Conservation (phyloP, 768 basidiomycete species). For the Pulveroboletus sp. region DNA sequence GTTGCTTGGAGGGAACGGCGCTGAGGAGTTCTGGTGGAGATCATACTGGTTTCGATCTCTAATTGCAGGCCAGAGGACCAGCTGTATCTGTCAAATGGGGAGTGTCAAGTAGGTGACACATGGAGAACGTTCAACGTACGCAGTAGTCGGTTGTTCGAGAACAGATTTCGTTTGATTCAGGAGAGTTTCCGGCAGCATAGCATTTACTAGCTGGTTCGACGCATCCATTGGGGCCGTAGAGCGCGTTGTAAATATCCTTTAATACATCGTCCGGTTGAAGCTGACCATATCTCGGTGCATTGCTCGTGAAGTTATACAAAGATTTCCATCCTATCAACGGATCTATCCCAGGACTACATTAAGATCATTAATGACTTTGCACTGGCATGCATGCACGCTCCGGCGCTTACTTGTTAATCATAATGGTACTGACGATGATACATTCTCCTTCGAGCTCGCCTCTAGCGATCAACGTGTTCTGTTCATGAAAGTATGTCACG, state of each 20-base stretch:
- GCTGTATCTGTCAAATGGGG: slow-evolving; percentile 36
- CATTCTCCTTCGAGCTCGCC: slow-evolving; percentile 47
- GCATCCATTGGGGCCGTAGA: slow-evolving; percentile 49
- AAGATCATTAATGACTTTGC: background rate
- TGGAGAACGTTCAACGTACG: slow-evolving; percentile 36
- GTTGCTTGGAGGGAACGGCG: slow-evolving; percentile 55
- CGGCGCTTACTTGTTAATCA: slow-evolving; percentile 57
- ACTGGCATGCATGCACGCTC: background rate
- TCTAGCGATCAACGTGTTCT: slow-evolving; percentile 50
- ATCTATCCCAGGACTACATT: slow-evolving; percentile 59
- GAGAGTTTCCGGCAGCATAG: slow-evolving; percentile 48
- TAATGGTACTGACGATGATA: slow-evolving; percentile 54
- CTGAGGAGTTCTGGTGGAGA: slow-evolving; percentile 52
- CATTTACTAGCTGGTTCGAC: slow-evolving; percentile 54
- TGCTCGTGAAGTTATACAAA: slow-evolving; percentile 55
- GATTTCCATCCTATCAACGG: slow-evolving; percentile 61
- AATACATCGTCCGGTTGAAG: slow-evolving; percentile 49
- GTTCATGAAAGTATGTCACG: slow-evolving; percentile 61
- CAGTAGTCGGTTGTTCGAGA: slow-evolving; percentile 51
- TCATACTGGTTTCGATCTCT: slow-evolving; percentile 55
- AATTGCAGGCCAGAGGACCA: slow-evolving; percentile 50
- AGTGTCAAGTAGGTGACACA: background rate
- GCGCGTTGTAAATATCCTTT: slow-evolving; percentile 45
- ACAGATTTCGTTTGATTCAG: slow-evolving; percentile 50
- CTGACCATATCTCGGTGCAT: slow-evolving; percentile 67